Conservation (phyloP, 192 early-diverging fungal species). For the Phlyctochytrium arcticum region DNA sequence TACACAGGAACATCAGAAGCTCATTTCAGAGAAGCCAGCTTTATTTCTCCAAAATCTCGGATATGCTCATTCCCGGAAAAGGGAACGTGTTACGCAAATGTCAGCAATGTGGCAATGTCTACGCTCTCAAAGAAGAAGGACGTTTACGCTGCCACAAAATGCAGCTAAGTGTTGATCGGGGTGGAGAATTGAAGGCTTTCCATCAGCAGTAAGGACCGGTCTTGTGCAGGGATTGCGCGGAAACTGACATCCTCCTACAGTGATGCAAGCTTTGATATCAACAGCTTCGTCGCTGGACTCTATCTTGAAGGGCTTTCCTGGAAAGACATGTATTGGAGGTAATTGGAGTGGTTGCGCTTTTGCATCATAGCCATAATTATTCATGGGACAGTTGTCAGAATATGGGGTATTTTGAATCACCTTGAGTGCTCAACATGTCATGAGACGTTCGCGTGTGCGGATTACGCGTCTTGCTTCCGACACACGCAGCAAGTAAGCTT, state of each 20-base stretch:
- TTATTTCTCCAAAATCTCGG: constrained; percentile 24
- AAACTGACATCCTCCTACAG: not conserved
- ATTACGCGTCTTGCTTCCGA: constrained; percentile 16
- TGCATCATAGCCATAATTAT: not conserved
- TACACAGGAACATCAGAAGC: not conserved
- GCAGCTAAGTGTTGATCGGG: constrained; percentile 2
- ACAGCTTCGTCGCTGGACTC: constrained; percentile 30
- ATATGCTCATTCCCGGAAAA: constrained; percentile 5
- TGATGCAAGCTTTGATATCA: constrained; percentile 35
- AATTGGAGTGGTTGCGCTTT: not conserved
- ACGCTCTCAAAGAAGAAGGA: constrained; percentile 10
- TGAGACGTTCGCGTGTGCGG: constrained; percentile 17
- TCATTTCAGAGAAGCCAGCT: constrained; percentile 24
- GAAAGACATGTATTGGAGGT: constrained; percentile 43
- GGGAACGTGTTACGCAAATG: constrained; percentile 7
- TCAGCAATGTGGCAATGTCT: constrained; percentile 16
- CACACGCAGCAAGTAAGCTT: constrained; percentile 16
- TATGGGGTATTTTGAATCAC: constrained; percentile 36
- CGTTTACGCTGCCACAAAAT: constrained; percentile 6
- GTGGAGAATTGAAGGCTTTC: constrained; percentile 15
- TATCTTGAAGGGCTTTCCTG: constrained; percentile 13
- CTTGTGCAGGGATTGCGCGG: not conserved
- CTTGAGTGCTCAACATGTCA: constrained; percentile 22
- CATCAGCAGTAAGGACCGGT: constrained; percentile 18
- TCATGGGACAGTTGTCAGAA: constrained; percentile 9